A percentile compares a stretch with the other conserved stretches of the same genome.
Evolutionary conservation across 192 early-diverging fungal species (phyloP).

Genomic region (Mortierella hygrophila): DNA sequence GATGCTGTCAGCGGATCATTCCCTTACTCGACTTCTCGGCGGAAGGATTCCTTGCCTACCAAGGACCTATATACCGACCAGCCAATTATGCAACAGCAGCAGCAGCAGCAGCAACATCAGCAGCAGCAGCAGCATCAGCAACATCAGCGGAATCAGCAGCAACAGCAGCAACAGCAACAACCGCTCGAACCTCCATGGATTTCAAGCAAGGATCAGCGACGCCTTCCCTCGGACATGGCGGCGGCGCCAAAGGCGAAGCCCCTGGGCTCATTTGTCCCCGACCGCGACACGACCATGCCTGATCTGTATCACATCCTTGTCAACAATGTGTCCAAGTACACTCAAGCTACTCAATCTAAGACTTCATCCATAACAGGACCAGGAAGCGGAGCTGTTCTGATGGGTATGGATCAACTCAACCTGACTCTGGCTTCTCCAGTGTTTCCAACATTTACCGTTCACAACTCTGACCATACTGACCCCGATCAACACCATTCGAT

Average conservation of each 20-base stretch:
- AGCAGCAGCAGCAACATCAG: too few species aligned
- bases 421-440: constrained; percentile 17
- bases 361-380: neutral
- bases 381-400: constrained; percentile 1
- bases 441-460: constrained; percentile 24
- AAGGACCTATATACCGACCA: constrained; percentile 6
- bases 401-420: constrained; percentile 37
- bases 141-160: neutral
- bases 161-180: neutral
- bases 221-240: neutral
- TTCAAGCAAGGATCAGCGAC: neutral
- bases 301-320: constrained; percentile 47
- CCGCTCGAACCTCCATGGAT: neutral
- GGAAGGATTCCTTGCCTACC: constrained; percentile 9
- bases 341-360: neutral
- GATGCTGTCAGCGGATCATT: constrained; percentile 36
- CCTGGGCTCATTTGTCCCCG: constrained; percentile 1
- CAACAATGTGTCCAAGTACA: constrained; percentile 34
- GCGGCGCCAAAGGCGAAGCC: constrained; percentile 1
- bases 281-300: constrained; percentile 36
- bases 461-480: constrained; percentile 28
- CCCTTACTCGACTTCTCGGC: constrained; percentile 12
- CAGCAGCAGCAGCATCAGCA: too few species aligned
- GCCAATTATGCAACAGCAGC: neutral
- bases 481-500: constrained; percentile 30